phyloP scores from a whole-genome alignment of 2,329 filamentous ascomycete species.

The Eutypella sp. region DNA sequence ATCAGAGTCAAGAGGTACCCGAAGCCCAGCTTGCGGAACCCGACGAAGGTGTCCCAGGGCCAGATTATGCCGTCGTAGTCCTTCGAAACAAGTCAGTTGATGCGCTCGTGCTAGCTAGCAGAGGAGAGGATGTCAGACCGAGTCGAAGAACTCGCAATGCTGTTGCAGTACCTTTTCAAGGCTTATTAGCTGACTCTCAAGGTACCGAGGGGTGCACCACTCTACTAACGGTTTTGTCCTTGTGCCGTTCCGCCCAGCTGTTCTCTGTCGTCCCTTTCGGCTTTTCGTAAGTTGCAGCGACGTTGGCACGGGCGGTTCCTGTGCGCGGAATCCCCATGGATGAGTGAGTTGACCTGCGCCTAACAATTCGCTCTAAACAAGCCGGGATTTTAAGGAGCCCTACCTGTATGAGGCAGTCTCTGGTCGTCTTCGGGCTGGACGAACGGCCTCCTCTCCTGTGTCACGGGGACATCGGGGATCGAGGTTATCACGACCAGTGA shows the following conservation, averaged over 20 bases:
- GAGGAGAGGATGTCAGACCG: slow-evolving; percentile 5
- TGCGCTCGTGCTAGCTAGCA: neutral
- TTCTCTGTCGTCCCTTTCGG: slow-evolving; percentile 30
- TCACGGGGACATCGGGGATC: slow-evolving; percentile 19
- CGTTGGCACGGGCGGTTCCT: slow-evolving; percentile 31
- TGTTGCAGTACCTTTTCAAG: slow-evolving; percentile 42
- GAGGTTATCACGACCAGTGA: slow-evolving; percentile 13
- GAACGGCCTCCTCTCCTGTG: slow-evolving; percentile 23
- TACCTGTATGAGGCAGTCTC: slow-evolving; percentile 22
- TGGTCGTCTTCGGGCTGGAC: slow-evolving; percentile 22
- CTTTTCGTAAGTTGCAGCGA: slow-evolving; percentile 28
- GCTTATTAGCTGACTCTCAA: neutral
- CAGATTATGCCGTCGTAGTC: slow-evolving; percentile 49
- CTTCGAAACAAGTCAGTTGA: slow-evolving; percentile 3
- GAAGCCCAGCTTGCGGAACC: slow-evolving; percentile 42
- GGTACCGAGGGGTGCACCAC: neutral
- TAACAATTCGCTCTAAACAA: neutral
- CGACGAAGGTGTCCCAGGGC: slow-evolving; percentile 44
- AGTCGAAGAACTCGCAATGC: slow-evolving; percentile 48
- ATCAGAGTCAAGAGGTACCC: slow-evolving; percentile 36
- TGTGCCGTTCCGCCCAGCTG: slow-evolving; percentile 25
- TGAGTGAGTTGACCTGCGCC: neutral
- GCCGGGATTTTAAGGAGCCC: neutral
- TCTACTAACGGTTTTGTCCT: slow-evolving; percentile 24
- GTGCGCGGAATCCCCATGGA: neutral